Base-by-base conservation (phyloP, 768 basidiomycete species). In the Lentinula edodes region DNA sequence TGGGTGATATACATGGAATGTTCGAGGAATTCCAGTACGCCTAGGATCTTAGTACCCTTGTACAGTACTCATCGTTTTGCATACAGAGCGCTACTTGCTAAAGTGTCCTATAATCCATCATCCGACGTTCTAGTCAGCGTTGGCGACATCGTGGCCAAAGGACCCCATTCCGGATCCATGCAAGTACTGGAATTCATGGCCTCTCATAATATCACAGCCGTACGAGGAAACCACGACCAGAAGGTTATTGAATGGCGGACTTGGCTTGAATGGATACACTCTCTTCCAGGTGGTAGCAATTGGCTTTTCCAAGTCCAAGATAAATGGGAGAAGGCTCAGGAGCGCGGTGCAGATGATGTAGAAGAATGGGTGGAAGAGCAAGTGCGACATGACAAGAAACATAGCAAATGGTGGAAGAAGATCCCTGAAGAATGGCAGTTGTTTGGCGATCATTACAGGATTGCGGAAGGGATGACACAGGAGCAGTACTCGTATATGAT, bases 141-240 rank as follows among this genome's bases (percentile, higher is more conserved):
- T 38, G 96, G 96, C 13, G 96, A 98, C 71, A 77, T 95, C 15
- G 67, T 91, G 16, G 77, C 89, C 20, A 95, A 90, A 72, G 89
- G 87, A 5, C 71, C 80, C 0, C 79, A 82, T 58, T 64, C 80
- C 39, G 80, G 81, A n/a, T 89, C 90, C 0, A 71, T 88, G 62
- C 76, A 81, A 6, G 79, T 90, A 18, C 74, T 96, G 8, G 72
- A 77, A 6, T 91, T 83, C 71, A 80, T 97, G 80, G 73, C 85
- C 2, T 68, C 74, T 8, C 70, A 88, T 66, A 82, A 85, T 55
- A 77, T 93, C 46, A 81, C 81, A 23, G 94, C 93, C 15, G 93
- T 97, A 3, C 85, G 95, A 35, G 95, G 96, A 0, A 98, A 98
- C 71, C 93, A 98, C 69, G 95, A 98, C 74, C 93, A 98, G 73